Evolutionary conservation across 768 basidiomycete species (phyloP), one percentile per base, ranked within the genome.

Genomic region (Coprinellus micaceus): DNA sequence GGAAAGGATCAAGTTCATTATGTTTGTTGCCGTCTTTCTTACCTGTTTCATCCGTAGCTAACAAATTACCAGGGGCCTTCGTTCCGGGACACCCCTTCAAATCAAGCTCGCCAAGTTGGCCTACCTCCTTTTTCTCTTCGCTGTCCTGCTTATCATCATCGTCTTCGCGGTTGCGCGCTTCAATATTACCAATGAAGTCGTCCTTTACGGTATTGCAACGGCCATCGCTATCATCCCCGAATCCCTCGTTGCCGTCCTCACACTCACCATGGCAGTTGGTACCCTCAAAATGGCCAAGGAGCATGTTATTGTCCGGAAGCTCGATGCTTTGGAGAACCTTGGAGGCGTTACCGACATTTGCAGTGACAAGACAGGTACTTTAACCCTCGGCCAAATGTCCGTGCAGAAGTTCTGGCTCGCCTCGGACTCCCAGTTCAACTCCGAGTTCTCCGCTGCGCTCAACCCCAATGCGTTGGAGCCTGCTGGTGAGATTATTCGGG

Each of bases 291-390:
- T 85, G 66, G 82, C 82, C 2, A 73, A 68, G 44, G 72, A 83
- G 63, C 77, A 85, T 58, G 85, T 85, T 29, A 78, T 87, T 54
- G 82, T 85, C 15, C 76, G 83, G 30, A 77, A 82, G 52, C 76
- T 87, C 58, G 83, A 85, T 60, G 83, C 84, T 13, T 73, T 86
- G 58, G 84, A 86, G 63, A 82, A 79, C 49, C 64, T 87, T 41
- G 82, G 83, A 10, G 81, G 77, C 7, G 82, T 86, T 9, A 73
- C 71, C 5, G 71, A 76, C 61, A 71, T 77, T 37, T 86, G 84
- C 64, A 83, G 82, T 24, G 85, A 87, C 66, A 86, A 86, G 67
- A 87, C 85, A 0, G 85, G 85, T 24, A 87, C 85, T 15, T 64
- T 82, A 26, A 82, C 81, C 2, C 67, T 19, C 73, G 75, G 75